Base-by-base conservation (phyloP, 306 rosid species). In the Trifolium pratense region DNA sequence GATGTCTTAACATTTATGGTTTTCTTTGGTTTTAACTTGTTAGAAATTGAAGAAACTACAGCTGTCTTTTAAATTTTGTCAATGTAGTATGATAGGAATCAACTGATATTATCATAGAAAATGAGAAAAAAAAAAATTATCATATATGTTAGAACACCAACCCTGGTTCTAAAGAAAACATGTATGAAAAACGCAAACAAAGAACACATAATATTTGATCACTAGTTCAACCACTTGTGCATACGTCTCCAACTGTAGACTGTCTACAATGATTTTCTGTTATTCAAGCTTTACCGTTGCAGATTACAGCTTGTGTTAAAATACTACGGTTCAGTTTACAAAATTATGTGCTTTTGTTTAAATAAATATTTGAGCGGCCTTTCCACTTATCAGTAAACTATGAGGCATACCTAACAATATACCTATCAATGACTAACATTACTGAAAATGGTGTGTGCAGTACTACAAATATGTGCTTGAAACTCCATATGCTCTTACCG, bases 401-500 rank as follows among this genome's bases (percentile, higher is more conserved):
- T 43, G 16, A 43, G 15, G 15, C 49, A 43, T 43, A 5, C 6
- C 15, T 16, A 4, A 43, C 16, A 43, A 14, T 4, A 11, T 18
- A 59, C 31, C 6, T 59, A 15, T 7, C 29, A 3, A 18, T 68
- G 66, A 43, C 51, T 73, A 73, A 78, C 45, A 63, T 77, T 48
- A 16, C 16, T 76, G 23, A 18, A 70, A 67, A 10, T 62, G 18
- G 26, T 84, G 56, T 61, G 29, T 83, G 87, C 92, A 91, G 96
- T 93, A 93, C 69, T 91, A 91, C 88, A 93, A 85, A 68, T 91
- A 89, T 57, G 89, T 75, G 72, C 96, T 91, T 56, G 97, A 91
- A 84, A 94, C 97, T 73, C 97, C 97, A 0, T 91, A 39, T 77
- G 98, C 97, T 39, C 87, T 89, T 34, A 94, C 98, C 5, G 98